Conservation (phyloP, 2,329 filamentous ascomycete species). For the Neoscytalidium dimidiatum region DNA sequence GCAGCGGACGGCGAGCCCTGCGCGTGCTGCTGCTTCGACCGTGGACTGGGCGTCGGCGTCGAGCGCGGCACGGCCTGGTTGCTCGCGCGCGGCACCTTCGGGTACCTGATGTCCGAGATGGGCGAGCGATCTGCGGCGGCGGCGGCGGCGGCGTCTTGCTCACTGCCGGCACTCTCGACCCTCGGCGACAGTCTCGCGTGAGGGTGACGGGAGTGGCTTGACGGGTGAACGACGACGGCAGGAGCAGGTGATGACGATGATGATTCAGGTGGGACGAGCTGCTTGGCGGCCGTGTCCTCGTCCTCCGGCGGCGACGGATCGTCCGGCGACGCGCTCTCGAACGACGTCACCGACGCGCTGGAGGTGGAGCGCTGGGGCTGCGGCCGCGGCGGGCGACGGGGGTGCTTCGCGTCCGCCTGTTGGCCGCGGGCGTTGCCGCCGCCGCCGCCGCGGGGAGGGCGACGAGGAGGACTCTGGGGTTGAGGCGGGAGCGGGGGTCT, state of each 20-base stretch:
- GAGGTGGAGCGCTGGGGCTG: slow-evolving; percentile 7
- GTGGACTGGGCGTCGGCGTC: slow-evolving; percentile 5
- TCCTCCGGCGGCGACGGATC: slow-evolving; percentile 48
- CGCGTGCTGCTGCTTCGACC: background rate
- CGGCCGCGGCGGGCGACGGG: background rate
- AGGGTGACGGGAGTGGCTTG: no score
- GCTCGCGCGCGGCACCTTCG: slow-evolving; percentile 49
- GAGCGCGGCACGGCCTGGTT: slow-evolving; percentile 48
- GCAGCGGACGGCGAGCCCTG: background rate
- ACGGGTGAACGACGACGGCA: no score
- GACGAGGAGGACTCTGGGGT: slow-evolving; percentile 22
- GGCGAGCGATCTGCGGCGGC: background rate
- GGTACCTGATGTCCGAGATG: slow-evolving; percentile 48
- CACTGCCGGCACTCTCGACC: no score
- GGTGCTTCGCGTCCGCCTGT: background rate
- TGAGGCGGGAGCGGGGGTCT: slow-evolving; percentile 30
- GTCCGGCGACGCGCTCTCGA: slow-evolving; percentile 48
- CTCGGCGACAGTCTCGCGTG: no score
- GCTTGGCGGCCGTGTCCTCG: slow-evolving; percentile 29
- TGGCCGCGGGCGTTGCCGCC: background rate
- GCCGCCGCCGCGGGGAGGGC: background rate
- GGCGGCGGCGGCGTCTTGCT: background rate
- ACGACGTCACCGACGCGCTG: slow-evolving; percentile 44
- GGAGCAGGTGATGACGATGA: no score
- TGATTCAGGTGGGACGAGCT: background rate